Evolutionary conservation across 805 yeast species (phyloP), one percentile per base, ranked within the genome.

Genomic region (Ogataea nonfermentans): DNA sequence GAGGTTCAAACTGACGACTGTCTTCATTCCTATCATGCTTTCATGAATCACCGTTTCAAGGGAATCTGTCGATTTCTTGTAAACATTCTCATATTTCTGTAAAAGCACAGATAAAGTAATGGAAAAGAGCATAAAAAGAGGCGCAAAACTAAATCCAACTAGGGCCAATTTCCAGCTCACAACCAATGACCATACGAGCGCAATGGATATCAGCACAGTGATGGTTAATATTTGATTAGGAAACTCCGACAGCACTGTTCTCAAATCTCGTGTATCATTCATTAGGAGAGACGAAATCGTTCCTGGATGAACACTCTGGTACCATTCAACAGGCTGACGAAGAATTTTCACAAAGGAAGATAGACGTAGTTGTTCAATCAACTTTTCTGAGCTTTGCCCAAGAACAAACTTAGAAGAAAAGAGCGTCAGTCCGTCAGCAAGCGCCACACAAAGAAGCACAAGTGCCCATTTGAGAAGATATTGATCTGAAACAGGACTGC

Each of bases 111-210:
- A 78, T 57, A 78, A 86, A 1, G 67, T 31, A 0, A 66, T 61
- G 2, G 90, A 74, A 1, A 78, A 53, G 0, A 75, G 17, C 0
- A 76, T 51, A 35, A 85, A 78, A 9, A 79, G 47, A 0, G 96
- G 95, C 10, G 84, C 71, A 58, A 89, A 68, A 0, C 95, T 73
- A 9, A 90, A 52, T 2, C 95, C 95, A 2, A 87, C 93, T 8
- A 91, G 63, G 2, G 96, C 76, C 29, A 93, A 64, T 52, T 82
- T 84, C 98, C 98, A 93, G 0, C 96, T 96, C 9, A 71, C 57
- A 0, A 70, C 71, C 1, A 88, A 46, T 0, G 96, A 79, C 97
- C 97, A 93, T 6, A 78, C 65, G 4, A 81, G 46, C 4, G 96
- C 95, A 19, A 79, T 61, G 0, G 67, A 26, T 0, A 83, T 65